phyloP scores from a whole-genome alignment of 768 basidiomycete genomes.

The Russula virescens region DNA sequence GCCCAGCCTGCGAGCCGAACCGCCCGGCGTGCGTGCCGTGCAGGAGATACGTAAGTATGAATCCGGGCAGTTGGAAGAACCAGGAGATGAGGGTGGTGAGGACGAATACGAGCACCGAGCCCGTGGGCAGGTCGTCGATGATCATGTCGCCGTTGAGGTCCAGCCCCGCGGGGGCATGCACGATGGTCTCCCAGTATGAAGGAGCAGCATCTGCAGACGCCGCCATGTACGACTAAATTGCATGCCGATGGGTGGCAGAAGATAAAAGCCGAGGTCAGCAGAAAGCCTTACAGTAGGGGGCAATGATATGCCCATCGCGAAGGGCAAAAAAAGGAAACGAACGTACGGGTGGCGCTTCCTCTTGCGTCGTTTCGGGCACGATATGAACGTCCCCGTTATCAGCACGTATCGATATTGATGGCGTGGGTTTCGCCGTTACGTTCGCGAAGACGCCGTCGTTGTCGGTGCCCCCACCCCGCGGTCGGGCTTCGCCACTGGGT shows the following conservation, averaged over 20 bases:
- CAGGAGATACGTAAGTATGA: conserved; percentile 87
- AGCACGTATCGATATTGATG: conserved; percentile 39
- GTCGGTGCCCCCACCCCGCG: conserved; percentile 60
- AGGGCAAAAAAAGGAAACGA: not conserved
- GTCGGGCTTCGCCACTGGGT: conserved; percentile 36
- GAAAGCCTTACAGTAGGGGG: not conserved
- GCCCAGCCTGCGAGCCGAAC: conserved; percentile 87
- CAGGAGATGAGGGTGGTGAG: conserved; percentile 81
- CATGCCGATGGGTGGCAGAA: too few relatives aligned
- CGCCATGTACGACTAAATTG: conserved; percentile 66
- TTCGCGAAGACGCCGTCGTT: conserved; percentile 97
- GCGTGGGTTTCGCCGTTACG: conserved; percentile 78
- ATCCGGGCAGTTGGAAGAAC: conserved; percentile 97
- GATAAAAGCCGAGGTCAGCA: not conserved
- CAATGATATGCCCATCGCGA: not conserved
- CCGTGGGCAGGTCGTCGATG: conserved; percentile 87
- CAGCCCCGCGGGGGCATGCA: conserved; percentile 65
- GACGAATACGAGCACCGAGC: conserved; percentile 66
- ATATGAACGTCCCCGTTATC: conserved; percentile 54
- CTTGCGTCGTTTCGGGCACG: conserved; percentile 77
- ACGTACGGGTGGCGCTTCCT: conserved; percentile 81
- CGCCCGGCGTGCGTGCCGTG: conserved; percentile 90
- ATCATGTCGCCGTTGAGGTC: conserved; percentile 61
- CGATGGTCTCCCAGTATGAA: conserved; percentile 94
- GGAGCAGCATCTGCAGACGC: conserved; percentile 90